Conservation (phyloP, 441 rosid species). For the Pelargonium australe region DNA sequence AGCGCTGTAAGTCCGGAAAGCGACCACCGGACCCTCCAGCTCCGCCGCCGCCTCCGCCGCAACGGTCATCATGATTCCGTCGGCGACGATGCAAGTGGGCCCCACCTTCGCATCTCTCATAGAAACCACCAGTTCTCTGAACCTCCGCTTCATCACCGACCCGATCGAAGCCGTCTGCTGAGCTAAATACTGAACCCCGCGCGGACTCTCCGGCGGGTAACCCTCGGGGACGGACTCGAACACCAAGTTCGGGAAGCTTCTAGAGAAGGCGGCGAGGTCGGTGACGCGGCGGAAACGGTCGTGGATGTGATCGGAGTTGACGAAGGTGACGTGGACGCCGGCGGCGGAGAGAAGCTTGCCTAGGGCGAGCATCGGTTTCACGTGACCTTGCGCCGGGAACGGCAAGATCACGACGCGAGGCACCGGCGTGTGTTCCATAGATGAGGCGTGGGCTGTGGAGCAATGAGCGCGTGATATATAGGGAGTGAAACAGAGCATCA, state of each 20-base stretch:
- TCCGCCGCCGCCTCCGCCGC: conserved; percentile 31
- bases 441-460: too few relatives aligned
- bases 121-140: conserved; percentile 13
- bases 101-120: not conserved
- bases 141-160: not conserved
- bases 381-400: conserved; percentile 26
- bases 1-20: conserved; percentile 30
- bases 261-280: conserved; percentile 3
- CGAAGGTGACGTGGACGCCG: conserved; percentile 26
- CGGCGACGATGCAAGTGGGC: conserved; percentile 29
- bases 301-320: conserved; percentile 29
- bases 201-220: conserved; percentile 22
- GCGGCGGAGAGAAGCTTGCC: conserved; percentile 30
- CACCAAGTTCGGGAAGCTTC: conserved; percentile 18
- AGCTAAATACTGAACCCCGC: not conserved
- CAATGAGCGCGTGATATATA: too few relatives aligned
- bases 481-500: too few relatives aligned
- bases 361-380: conserved; percentile 31
- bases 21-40: conserved; percentile 20
- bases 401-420: conserved; percentile 26
- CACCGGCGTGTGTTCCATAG: conserved; percentile 11
- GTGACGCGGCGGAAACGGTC: conserved; percentile 15
- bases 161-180: not conserved
- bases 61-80: conserved; percentile 29
- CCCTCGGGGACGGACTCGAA: conserved; percentile 31